Percentiles rank a stretch among this genome's conserved stretches.
phyloP scores from a whole-genome alignment of 495 filamentous ascomycete species.

The Penicillium angulare region DNA sequence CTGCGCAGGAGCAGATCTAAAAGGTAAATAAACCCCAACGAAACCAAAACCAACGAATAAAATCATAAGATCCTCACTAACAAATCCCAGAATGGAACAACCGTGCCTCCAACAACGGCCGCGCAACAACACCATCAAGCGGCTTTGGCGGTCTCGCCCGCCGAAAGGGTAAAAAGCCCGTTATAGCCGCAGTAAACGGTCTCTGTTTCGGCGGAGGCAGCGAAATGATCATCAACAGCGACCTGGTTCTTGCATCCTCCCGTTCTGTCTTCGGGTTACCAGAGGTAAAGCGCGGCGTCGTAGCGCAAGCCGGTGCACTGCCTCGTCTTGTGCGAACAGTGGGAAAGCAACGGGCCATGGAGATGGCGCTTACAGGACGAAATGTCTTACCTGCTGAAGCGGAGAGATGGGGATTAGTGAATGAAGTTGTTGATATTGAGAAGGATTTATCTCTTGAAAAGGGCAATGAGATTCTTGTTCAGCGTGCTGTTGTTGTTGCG shows the following conservation, averaged over 20 bases:
- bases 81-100: slow-evolving; percentile 39
- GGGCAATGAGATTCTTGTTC: slow-evolving; percentile 47
- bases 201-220: slow-evolving; percentile 71
- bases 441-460: background rate
- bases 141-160: slow-evolving; percentile 47
- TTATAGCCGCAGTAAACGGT: slow-evolving; percentile 74
- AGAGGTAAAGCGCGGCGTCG: slow-evolving; percentile 70
- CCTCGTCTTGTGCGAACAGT: slow-evolving; percentile 67
- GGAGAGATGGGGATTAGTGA: slow-evolving; percentile 67
- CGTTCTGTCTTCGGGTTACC: slow-evolving; percentile 61
- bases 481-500: slow-evolving; percentile 54
- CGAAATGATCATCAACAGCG: slow-evolving; percentile 72
- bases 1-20: slow-evolving; percentile 59
- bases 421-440: slow-evolving; percentile 55
- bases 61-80: too few species aligned
- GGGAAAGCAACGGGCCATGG: slow-evolving; percentile 69
- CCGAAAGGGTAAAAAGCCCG: slow-evolving; percentile 54
- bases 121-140: slow-evolving; percentile 16
- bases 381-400: slow-evolving; percentile 58
- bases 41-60: background rate
- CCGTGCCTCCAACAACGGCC: slow-evolving; percentile 10
- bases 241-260: slow-evolving; percentile 61
- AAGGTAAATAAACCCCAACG: slow-evolving; percentile 33
- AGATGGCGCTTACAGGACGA: slow-evolving; percentile 70
- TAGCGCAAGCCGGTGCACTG: slow-evolving; percentile 68